Base-by-base conservation (phyloP, 805 yeast species). In the Sugiyamaella qingdaonensis region DNA sequence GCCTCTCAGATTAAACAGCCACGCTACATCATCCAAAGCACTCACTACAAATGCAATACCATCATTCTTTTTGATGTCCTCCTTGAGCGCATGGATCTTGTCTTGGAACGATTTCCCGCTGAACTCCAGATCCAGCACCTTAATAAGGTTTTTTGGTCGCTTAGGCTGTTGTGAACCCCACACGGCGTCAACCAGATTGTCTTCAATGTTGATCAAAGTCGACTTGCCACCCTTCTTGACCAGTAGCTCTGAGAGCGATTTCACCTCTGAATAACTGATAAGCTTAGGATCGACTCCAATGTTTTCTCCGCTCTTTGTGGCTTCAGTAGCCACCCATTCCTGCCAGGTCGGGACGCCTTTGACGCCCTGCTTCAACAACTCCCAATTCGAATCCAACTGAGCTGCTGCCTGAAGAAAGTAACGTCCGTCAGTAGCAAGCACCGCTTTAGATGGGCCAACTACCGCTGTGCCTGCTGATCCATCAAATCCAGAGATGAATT, bases 391-490 rank as follows among this genome's bases (percentile, higher is more conserved):
- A 66, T 88, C 95, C 52, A 94, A 73, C 70, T 94, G 94, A 54
- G 84, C 80, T 19, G 78, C 81, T 1, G 98, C 98, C 71, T 94
- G 99, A 54, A 88, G 74, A 68, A 89, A 94, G 72, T 94, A 94
- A 59, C 99, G 77, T 1, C 98, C 98, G 69, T 94, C 99, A 0
- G 99, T 94, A 8, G 95, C 82, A 48, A 94, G 71, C 0, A 86
- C 87, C 11, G 96, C 95, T 46, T 81, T 79, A 51, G 76, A 75
- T 43, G 73, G 66, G 3, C 96, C 84, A 16, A 92, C 77, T n/a
- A 94, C 78, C 1, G 96, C 97, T 19, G 88, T 73, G 21, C 98
- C 99, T 1, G 97, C 95, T 47, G 92, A 84, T 0, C 98, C 99
- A 10, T 92, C 85, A 71, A 92, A 92, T 0, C 76, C 97, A 5